A percentile compares a stretch with the other conserved stretches of the same genome.
phyloP scores from a whole-genome alignment of 352 stramenopile genomes.

The Elongisporangium senticosum region DNA sequence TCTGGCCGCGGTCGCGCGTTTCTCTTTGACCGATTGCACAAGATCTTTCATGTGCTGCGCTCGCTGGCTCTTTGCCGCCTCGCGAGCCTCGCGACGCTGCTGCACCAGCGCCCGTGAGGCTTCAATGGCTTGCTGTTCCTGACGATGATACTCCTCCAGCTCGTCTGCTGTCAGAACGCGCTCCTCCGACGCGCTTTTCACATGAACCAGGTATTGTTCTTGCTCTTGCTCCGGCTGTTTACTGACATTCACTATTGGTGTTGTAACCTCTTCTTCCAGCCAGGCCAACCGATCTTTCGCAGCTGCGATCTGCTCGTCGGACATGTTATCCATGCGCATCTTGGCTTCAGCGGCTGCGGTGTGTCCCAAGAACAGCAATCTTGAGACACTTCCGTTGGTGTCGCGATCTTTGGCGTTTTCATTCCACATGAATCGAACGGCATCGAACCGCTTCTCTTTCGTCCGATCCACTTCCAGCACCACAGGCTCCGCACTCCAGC shows the following conservation, averaged over 20 bases:
- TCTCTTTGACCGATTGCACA: constrained; percentile 26
- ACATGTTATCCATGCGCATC: constrained; percentile 35
- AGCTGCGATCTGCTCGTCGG: constrained; percentile 40
- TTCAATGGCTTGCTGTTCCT: constrained; percentile 25
- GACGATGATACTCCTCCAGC: constrained; percentile 19
- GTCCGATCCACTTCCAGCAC: constrained; percentile 53
- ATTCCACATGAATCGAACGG: constrained; percentile 40
- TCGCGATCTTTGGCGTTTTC: constrained; percentile 50
- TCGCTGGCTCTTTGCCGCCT: constrained; percentile 27
- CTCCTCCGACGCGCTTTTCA: constrained; percentile 5
- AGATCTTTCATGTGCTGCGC: constrained; percentile 22
- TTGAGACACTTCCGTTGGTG: constrained; percentile 45
- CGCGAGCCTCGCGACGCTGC: constrained; percentile 20
- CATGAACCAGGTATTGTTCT: constrained; percentile 18
- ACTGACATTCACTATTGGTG: constrained; percentile 10
- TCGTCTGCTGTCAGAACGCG: constrained; percentile 18
- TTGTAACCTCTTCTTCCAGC: constrained; percentile 14
- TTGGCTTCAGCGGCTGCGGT: constrained; percentile 25
- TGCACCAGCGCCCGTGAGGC: constrained; percentile 18
- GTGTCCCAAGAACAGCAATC: constrained; percentile 43
- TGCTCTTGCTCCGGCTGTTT: constrained; percentile 16
- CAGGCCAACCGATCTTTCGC: constrained; percentile 36
- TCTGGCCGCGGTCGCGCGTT: constrained; percentile 28
- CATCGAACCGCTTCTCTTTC: constrained; percentile 45
- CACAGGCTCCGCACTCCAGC: constrained; percentile 57